These are phyloP conservation scores for Termitomyces sp. DNA, from an alignment of 768 basidiomycete species.

Conservation along the genomic window DNA sequence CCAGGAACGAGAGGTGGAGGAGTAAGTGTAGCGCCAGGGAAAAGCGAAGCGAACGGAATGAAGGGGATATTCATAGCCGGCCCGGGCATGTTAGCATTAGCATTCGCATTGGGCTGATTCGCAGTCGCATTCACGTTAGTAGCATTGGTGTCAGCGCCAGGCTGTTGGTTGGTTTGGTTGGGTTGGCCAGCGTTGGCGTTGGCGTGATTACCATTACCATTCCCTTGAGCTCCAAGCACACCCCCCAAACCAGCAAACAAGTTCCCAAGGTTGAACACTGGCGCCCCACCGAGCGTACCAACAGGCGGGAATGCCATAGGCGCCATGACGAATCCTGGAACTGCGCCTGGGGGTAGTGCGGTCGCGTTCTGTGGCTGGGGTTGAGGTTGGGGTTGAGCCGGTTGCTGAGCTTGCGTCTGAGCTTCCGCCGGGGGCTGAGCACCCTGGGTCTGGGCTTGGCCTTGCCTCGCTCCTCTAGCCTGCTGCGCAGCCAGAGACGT, in stretches of 20 bases:
- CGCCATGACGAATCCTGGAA: neutral
- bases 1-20: neutral
- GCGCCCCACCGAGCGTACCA: neutral
- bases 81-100: neutral
- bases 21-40: neutral
- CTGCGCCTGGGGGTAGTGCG: neutral
- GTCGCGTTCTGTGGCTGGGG: neutral
- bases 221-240: neutral
- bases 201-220: no score
- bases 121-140: neutral
- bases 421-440: neutral
- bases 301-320: neutral
- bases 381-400: neutral
- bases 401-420: neutral
- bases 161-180: no score
- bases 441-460: neutral
- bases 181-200: neutral
- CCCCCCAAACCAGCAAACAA: neutral
- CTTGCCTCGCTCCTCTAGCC: neutral
- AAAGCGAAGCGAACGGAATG: neutral
- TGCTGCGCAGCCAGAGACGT: neutral
- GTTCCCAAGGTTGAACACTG: neutral
- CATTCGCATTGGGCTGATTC: neutral
- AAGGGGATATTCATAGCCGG: constrained; percentile 1
- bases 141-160: neutral